Evolutionary conservation across 2,329 filamentous ascomycete genomes (phyloP).

Genomic region (Rutstroemia sp.): DNA sequence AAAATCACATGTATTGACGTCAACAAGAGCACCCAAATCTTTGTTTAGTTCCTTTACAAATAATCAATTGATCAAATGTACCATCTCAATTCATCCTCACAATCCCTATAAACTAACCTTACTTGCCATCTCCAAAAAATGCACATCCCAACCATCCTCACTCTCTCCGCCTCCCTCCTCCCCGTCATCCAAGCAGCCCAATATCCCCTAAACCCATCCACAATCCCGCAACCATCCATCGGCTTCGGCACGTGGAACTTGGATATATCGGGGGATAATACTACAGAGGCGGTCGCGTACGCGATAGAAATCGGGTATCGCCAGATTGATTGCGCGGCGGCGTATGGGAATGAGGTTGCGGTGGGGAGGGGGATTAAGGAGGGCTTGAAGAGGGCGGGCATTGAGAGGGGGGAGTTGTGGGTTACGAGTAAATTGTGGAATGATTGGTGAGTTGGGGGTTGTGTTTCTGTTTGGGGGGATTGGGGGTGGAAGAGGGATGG

Average conservation of each 20-base stretch:
- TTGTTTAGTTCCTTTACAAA: no score
- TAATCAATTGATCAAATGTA: no score
- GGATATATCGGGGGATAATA: background rate
- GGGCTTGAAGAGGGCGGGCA: constrained; percentile 9
- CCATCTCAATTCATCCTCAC: no score
- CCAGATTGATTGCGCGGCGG: constrained; percentile 20
- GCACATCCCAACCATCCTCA: no score
- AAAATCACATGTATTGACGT: no score
- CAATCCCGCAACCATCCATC: constrained; percentile 2
- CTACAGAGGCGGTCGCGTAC: constrained; percentile 10
- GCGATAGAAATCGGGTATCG: constrained; percentile 19
- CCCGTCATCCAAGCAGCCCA: background rate
- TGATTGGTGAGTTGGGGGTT: constrained; percentile 9
- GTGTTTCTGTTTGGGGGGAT: background rate
- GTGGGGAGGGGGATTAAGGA: constrained; percentile 18
- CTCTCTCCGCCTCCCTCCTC: no score
- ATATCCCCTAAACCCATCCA: background rate
- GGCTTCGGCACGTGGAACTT: constrained; percentile 11
- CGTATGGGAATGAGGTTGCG: constrained; percentile 15
- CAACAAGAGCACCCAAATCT: no score
- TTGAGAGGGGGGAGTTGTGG: constrained; percentile 19
- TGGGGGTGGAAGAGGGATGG: background rate
- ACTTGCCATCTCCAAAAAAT: background rate
- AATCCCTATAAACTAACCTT: background rate
- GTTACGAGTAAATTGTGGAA: constrained; percentile 22